Conservation (phyloP, 2,329 filamentous ascomycete genomes). For the Proliferodiscus dingleyae region DNA sequence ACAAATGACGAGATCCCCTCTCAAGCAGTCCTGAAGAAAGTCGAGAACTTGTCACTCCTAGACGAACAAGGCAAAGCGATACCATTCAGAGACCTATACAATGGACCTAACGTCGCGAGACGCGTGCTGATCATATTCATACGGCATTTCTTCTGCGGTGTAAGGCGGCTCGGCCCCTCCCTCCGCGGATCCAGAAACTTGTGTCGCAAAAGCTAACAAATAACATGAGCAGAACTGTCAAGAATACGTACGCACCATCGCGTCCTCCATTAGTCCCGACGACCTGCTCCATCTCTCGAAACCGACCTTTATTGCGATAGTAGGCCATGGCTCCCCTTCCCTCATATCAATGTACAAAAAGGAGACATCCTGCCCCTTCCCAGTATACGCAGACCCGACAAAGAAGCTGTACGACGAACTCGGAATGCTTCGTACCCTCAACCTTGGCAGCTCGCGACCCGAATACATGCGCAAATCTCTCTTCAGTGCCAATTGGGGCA, state of each 20-base stretch:
- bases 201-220: not conserved
- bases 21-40: constrained; percentile 42
- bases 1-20: constrained; percentile 53
- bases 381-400: constrained; percentile 53
- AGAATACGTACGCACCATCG: constrained; percentile 31
- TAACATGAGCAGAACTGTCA: constrained; percentile 29
- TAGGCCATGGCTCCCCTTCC: constrained; percentile 52
- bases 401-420: constrained; percentile 48
- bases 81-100: constrained; percentile 32
- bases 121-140: constrained; percentile 34
- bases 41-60: constrained; percentile 37
- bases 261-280: constrained; percentile 25
- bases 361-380: constrained; percentile 46
- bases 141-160: constrained; percentile 35
- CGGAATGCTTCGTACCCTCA: constrained; percentile 46
- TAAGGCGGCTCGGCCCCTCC: constrained; percentile 16
- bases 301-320: constrained; percentile 40
- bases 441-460: constrained; percentile 42
- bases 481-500: constrained; percentile 33
- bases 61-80: constrained; percentile 28
- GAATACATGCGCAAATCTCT: constrained; percentile 44
- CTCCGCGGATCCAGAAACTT: not conserved
- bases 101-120: constrained; percentile 29
- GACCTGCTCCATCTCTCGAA: constrained; percentile 29
- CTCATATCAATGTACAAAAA: constrained; percentile 48